Evolutionary conservation across 202 grass and related monocot species (phyloP), one percentile per base, ranked within the genome.

Genomic region (Schoenoplectus tabernaemontani): DNA sequence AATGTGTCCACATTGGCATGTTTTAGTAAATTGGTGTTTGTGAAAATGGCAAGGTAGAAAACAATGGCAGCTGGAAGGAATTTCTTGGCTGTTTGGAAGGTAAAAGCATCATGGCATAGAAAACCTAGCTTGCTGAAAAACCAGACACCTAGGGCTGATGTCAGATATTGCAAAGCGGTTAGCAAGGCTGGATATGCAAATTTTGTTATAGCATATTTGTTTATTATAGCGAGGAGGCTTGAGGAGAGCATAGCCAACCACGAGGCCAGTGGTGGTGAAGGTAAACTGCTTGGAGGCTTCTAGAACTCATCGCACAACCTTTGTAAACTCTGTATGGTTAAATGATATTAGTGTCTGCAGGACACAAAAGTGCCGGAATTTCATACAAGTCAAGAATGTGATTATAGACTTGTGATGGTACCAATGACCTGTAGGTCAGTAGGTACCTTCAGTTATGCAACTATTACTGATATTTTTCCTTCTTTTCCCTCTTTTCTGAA

Each of bases 1-100:
- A 93, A 93, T 1, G 91, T 93, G 51, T 93, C 91, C 1, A 90
- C 88, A 82, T 93, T 93, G 59, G 91, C 88, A 19, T 91, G 86
- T 60, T 83, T 84, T n/a, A 93, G 76, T 32, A 93, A 87, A 22
- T 93, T 81, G n/a, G 88, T 91, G 84, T 93, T 91, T 51, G 91
- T 93, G 82, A 93, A 93, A 41, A 93, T 93, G 62, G 91, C 88
- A 56, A 93, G 86, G 84, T 93, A 93, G 73, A 93, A 93, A 32
- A 90, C 73, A 16, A 78, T 20, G 1, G 86, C 88, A 13, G 91
- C 91, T 3, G 88, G 88, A 1, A 87, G 82, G 47, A 88, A 93
- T 59, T 88, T 93, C 81, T 86, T 88, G 46, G 88, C 88, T 0
- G 32, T 93, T 81, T 88, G 78, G 4, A 90, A n/a, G 73, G 83